A percentile compares a stretch with the other conserved stretches of the same genome.
phyloP scores from a whole-genome alignment of 2,329 filamentous ascomycete genomes.

The Alternaria ventricosa region DNA sequence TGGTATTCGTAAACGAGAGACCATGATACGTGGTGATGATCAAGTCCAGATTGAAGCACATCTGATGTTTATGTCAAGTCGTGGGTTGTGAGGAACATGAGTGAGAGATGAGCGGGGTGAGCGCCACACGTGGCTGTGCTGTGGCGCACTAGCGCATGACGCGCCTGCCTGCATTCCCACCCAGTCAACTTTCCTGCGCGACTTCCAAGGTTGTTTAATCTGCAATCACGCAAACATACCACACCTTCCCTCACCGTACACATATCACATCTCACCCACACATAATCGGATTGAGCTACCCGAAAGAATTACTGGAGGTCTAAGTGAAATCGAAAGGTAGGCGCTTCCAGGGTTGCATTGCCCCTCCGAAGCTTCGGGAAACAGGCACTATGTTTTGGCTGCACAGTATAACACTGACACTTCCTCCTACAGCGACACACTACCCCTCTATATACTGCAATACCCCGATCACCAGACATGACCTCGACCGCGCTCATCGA shows the following conservation, averaged over 20 bases:
- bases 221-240: neutral
- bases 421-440: neutral
- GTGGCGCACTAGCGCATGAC: constrained; percentile 20
- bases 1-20: too few relatives aligned
- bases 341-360: neutral
- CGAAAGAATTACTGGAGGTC: neutral
- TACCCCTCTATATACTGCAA: neutral
- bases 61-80: too few relatives aligned
- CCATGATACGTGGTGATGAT: too few relatives aligned
- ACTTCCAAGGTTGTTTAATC: neutral
- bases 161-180: constrained; percentile 1
- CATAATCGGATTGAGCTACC: neutral
- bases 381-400: neutral
- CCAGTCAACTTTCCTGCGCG: constrained; percentile 9
- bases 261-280: too few relatives aligned
- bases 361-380: constrained; percentile 24
- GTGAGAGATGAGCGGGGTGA: neutral
- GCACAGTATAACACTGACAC: neutral
- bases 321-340: neutral
- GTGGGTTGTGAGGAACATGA: neutral
- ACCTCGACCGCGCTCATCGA: constrained; percentile 44
- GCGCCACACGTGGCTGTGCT: constrained; percentile 1
- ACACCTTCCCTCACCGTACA: neutral
- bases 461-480: constrained; percentile 35
- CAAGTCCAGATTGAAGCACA: too few relatives aligned